Percentiles rank a stretch among this genome's conserved stretches.
phyloP scores from a whole-genome alignment of 176 grass and related monocot genomes.

The Tuctoria greenei region DNA sequence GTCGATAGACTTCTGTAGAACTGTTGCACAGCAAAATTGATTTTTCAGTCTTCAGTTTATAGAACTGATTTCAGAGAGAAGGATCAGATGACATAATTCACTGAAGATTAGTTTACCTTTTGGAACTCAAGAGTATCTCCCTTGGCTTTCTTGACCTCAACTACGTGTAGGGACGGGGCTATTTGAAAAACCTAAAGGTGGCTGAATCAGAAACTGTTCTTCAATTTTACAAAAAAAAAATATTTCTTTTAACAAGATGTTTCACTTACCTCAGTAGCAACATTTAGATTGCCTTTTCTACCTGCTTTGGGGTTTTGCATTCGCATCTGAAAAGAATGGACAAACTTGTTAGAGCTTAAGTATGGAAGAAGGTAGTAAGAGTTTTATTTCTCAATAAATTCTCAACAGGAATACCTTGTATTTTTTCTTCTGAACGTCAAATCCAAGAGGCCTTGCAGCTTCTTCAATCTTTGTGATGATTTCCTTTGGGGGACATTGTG shows the following conservation, averaged over 20 bases:
- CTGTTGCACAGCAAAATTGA: constrained; percentile 42
- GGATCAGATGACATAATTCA: background rate
- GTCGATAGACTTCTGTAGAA: constrained; percentile 85
- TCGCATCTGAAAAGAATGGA: constrained; percentile 61
- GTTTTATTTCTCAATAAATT: background rate
- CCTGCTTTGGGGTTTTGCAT: constrained; percentile 91
- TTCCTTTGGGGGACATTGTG: constrained; percentile 80
- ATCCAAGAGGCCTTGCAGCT: constrained; percentile 96
- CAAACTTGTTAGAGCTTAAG: background rate
- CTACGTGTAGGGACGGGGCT: constrained; percentile 84
- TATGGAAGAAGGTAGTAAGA: background rate
- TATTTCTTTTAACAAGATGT: too few relatives aligned
- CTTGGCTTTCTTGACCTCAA: constrained; percentile 85
- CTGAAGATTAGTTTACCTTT: constrained; percentile 56
- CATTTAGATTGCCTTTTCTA: constrained; percentile 98
- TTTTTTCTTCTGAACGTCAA: constrained; percentile 97
- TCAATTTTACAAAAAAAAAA: too few relatives aligned
- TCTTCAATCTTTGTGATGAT: constrained; percentile 93
- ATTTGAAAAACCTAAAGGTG: constrained; percentile 63
- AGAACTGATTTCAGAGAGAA: background rate
- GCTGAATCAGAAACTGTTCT: too few relatives aligned
- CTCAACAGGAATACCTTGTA: constrained; percentile 62
- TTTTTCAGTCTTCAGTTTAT: background rate
- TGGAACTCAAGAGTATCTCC: constrained; percentile 97
- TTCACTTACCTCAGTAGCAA: constrained; percentile 63